These are phyloP conservation scores for Heritiera fomes DNA, from an alignment of 345 rosid species.

Conservation along the genomic window DNA sequence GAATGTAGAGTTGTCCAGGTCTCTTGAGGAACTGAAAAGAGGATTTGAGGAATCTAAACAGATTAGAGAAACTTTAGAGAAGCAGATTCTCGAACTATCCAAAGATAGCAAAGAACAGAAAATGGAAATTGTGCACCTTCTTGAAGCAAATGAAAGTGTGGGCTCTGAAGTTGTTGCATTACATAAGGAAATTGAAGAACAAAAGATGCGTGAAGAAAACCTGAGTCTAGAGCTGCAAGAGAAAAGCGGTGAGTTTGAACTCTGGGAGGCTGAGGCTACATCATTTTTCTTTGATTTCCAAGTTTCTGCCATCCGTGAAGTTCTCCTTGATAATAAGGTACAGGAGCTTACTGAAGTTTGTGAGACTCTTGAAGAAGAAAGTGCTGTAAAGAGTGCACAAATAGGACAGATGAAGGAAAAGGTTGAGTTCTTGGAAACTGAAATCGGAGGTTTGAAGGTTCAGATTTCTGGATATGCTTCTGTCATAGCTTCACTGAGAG, in stretches of 20 bases:
- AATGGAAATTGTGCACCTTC: conserved; percentile 52
- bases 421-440: conserved; percentile 52
- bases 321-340: conserved; percentile 68
- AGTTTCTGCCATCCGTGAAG: conserved; percentile 61
- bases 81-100: conserved; percentile 43
- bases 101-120: conserved; percentile 40
- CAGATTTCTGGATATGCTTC: conserved; percentile 61
- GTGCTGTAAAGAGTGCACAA: conserved; percentile 40
- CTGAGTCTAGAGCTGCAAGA: conserved; percentile 78
- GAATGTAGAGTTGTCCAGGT: conserved; percentile 54
- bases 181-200: conserved; percentile 52
- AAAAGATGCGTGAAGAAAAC: conserved; percentile 55
- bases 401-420: conserved; percentile 66
- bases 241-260: conserved; percentile 70
- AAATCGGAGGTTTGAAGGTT: conserved; percentile 58
- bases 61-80: conserved; percentile 43
- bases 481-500: conserved; percentile 54
- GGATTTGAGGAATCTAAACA: conserved; percentile 55
- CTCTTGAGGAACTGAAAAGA: conserved; percentile 62
- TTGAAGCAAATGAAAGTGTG: conserved; percentile 49
- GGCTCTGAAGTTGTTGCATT: conserved; percentile 45
- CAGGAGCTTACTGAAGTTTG: conserved; percentile 52
- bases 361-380: conserved; percentile 54
- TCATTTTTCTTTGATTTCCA: conserved; percentile 89
- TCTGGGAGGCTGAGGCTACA: conserved; percentile 93